These are phyloP conservation scores for Leccinum obscurum DNA, from an alignment of 768 basidiomycete species.

Conservation along the genomic window DNA sequence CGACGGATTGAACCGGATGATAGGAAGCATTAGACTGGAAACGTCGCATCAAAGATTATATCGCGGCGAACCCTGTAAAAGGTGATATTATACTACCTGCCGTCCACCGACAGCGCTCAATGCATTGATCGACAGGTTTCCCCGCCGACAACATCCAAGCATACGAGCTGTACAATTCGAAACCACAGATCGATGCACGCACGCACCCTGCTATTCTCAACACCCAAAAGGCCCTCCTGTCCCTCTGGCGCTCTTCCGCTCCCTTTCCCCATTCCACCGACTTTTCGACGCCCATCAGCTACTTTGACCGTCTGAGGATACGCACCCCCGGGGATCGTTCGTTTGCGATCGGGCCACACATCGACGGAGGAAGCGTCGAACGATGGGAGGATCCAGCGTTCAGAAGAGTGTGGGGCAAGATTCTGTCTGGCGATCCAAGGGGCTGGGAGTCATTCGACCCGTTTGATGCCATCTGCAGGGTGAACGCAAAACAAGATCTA, in stretches of 20 bases:
- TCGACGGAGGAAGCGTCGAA: constrained; percentile 53
- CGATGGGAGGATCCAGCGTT: constrained; percentile 54
- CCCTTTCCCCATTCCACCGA: constrained; percentile 43
- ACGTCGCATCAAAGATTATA: constrained; percentile 51
- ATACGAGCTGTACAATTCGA: constrained; percentile 73
- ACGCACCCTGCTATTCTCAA: constrained; percentile 59
- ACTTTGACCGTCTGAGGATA: constrained; percentile 76
- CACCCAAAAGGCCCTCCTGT: constrained; percentile 58
- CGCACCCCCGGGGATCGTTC: constrained; percentile 67
- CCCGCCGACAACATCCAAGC: constrained; percentile 69
- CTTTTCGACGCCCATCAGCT: constrained; percentile 63
- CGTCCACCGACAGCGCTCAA: not conserved
- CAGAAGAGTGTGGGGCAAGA: constrained; percentile 41
- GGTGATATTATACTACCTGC: constrained; percentile 34
- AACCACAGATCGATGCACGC: constrained; percentile 62
- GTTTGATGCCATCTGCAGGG: constrained; percentile 46
- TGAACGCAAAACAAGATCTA: constrained; percentile 57
- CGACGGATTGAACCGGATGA: not conserved
- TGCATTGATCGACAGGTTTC: constrained; percentile 45
- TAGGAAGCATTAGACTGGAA: constrained; percentile 67
- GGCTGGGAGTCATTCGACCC: constrained; percentile 51
- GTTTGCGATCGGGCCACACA: constrained; percentile 67
- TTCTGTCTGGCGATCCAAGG: constrained; percentile 42
- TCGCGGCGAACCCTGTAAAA: constrained; percentile 52
- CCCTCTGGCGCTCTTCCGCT: constrained; percentile 52